Base-by-base conservation (phyloP, 2,329 filamentous ascomycete genomes). In the Xylariaceae sp. region DNA sequence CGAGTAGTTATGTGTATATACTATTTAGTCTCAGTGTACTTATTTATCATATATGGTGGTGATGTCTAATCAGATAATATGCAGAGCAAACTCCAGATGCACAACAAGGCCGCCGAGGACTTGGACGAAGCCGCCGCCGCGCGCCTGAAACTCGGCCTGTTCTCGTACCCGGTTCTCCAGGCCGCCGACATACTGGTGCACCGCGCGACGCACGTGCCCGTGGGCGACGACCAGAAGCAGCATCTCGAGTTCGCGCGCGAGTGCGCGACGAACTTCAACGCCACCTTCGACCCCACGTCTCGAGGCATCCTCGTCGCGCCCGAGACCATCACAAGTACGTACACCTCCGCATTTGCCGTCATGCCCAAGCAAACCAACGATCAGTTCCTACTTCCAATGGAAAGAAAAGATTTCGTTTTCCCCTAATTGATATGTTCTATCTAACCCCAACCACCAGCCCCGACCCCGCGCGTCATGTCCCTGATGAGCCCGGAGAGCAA, bases 161-260 rank as follows among this genome's bases (percentile, higher is more conserved):
- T 98, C 71, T 96, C 93, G 7, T 99, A 99, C 71, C 95, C 95
- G 1, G 92, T 99, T 40, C 83, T 99, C 1, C 93, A 97, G 75
- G 93, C 95, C 19, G 95, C 95, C 43, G 95, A 99, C 74, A 90
- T 99, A 46, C 81, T 98, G 40, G 83, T 98, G 7, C 93, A 97
- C 70, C 80, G 87, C 85, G 89, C 93, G 59, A 97, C 93, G 0
- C 91, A 97, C 75, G 93, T 99, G 20, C 95, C 95, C 10, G 93
- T 99, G 1, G 95, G 95, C n/a, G 90, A 96, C 64, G 95, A 99
- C 72, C 95, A 99, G 74, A 81, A 80, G 53, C 95, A 99, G 67
- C 95, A 99, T 74, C 84, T 99, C 20, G 95, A 99, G 71, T 96
- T 98, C 71, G 87, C 93, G 1, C 84, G 95, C 50, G 88, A 96